Percentiles rank a stretch among this genome's conserved stretches.
Evolutionary conservation across 1,284 basidiomycete species (phyloP).

Genomic region (Microbotryum scabiosae): DNA sequence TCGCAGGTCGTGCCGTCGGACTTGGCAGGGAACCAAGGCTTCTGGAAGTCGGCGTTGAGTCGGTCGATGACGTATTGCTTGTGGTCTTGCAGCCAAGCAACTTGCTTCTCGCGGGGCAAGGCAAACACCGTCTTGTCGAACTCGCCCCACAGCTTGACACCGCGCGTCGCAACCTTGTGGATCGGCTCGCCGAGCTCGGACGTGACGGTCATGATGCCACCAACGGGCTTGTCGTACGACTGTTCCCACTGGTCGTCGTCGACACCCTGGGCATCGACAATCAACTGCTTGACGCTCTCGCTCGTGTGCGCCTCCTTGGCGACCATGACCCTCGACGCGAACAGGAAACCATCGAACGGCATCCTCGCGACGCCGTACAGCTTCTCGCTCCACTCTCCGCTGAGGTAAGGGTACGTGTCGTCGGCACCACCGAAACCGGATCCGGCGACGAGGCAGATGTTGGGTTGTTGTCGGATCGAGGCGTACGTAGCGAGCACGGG

Average conservation of each 20-base stretch:
- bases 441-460: conserved; percentile 87
- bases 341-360: conserved; percentile 97
- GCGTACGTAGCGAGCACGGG: conserved; percentile 86
- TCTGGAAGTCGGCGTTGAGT: conserved; percentile 90
- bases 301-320: conserved; percentile 96
- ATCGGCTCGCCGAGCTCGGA: conserved; percentile 98
- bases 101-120: conserved; percentile 88
- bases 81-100: conserved; percentile 75
- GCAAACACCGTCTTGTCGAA: conserved; percentile 95
- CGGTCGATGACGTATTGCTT: conserved; percentile 83
- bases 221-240: conserved; percentile 88
- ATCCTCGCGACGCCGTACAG: conserved; percentile 83
- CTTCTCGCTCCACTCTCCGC: conserved; percentile 84
- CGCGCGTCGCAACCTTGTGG: conserved; percentile 96
- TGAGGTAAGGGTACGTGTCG: conserved; percentile 94
- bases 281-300: conserved; percentile 89
- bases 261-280: conserved; percentile 88
- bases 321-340: conserved; percentile 93
- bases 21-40: conserved; percentile 77
- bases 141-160: conserved; percentile 95
- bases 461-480: conserved; percentile 76
- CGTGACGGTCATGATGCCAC: conserved; percentile 90
- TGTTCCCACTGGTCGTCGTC: conserved; percentile 87
- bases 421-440: conserved; percentile 93
- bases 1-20: conserved; percentile 76